phyloP scores from a whole-genome alignment of 306 rosid species.

The Trifolium fragiferum region DNA sequence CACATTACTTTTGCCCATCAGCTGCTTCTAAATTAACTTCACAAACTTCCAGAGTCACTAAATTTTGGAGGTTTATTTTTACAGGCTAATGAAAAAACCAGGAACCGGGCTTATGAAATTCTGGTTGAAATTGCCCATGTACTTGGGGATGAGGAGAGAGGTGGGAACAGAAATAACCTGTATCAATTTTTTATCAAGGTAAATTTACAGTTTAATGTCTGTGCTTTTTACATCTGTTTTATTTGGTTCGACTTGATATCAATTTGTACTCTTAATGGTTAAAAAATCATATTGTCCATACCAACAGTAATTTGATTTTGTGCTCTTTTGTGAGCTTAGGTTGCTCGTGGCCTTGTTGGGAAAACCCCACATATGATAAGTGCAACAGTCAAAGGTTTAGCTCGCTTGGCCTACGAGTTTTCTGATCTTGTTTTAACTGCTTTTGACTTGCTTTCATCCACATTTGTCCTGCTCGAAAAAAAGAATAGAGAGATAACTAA shows the following conservation, averaged over 20 bases:
- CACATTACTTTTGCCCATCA: not conserved
- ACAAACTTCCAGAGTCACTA: constrained; percentile 35
- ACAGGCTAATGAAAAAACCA: constrained; percentile 89
- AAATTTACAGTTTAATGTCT: constrained; percentile 31
- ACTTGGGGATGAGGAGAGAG: constrained; percentile 79
- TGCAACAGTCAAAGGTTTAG: constrained; percentile 86
- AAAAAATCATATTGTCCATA: not conserved
- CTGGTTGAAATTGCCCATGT: constrained; percentile 88
- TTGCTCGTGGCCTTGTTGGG: constrained; percentile 75
- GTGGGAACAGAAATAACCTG: constrained; percentile 73
- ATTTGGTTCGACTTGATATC: constrained; percentile 26
- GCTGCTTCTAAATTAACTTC: constrained; percentile 21
- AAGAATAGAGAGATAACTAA: constrained; percentile 78
- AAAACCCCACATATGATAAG: constrained; percentile 90
- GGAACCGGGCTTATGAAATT: constrained; percentile 92
- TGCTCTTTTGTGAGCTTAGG: constrained; percentile 51
- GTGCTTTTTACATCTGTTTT: not conserved
- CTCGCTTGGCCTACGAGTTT: constrained; percentile 92
- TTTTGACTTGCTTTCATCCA: constrained; percentile 66
- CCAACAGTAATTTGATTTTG: constrained; percentile 8
- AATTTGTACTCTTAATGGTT: not conserved
- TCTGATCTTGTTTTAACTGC: constrained; percentile 80
- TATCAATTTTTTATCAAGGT: constrained; percentile 71
- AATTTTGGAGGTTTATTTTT: constrained; percentile 33
- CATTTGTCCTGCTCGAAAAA: constrained; percentile 67